Evolutionary conservation across 2,329 filamentous ascomycete species (phyloP).

Genomic region (Chalara sp.): DNA sequence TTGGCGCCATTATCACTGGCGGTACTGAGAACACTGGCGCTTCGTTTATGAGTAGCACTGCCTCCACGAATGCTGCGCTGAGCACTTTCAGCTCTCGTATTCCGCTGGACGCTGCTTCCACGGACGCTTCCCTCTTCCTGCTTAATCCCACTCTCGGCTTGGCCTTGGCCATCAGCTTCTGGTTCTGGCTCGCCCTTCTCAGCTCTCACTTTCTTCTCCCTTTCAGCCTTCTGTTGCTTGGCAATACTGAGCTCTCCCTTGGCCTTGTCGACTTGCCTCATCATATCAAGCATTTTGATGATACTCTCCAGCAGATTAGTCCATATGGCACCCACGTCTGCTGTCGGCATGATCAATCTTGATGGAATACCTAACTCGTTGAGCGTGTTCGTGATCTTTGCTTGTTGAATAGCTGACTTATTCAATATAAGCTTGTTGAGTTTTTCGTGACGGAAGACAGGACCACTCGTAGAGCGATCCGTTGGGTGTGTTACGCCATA

Average conservation of each 20-base stretch:
- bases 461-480: conserved; percentile 68
- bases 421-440: conserved; percentile 72
- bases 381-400: conserved; percentile 67
- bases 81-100: conserved; percentile 20
- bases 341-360: conserved; percentile 67
- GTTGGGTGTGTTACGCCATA: conserved; percentile 86
- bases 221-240: conserved; percentile 44
- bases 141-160: conserved; percentile 3
- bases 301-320: conserved; percentile 65
- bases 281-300: conserved; percentile 61
- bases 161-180: conserved; percentile 32
- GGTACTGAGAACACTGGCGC: conserved; percentile 72
- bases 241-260: conserved; percentile 62
- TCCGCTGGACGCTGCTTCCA: conserved; percentile 51
- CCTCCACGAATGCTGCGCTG: conserved; percentile 9
- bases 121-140: conserved; percentile 41
- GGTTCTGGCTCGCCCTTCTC: conserved; percentile 5
- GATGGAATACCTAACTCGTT: conserved; percentile 64
- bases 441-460: conserved; percentile 82
- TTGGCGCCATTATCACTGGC: conserved; percentile 54
- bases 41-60: conserved; percentile 70
- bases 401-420: conserved; percentile 69
- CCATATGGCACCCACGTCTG: conserved; percentile 63
- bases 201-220: conserved; percentile 26
- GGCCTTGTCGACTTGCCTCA: conserved; percentile 70